Percentiles rank a stretch among this genome's conserved stretches.
Conservation (phyloP, 192 early-diverging fungal genomes). For the Coemansia sp. region DNA sequence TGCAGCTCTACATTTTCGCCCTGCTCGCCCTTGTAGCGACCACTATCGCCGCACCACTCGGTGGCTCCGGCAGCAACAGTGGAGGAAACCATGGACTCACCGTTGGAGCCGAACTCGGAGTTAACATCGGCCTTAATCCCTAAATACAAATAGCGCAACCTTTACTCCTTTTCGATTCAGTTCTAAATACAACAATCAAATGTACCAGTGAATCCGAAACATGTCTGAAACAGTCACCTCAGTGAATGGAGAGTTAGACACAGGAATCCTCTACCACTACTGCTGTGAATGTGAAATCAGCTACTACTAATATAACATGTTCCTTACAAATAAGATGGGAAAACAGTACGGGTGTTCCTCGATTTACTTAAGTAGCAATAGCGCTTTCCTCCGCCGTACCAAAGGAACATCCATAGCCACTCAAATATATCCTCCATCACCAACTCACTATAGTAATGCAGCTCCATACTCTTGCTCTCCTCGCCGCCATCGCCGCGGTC, state of each 20-base stretch:
- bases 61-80: neutral
- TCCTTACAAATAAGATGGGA: neutral
- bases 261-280: neutral
- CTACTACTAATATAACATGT: neutral
- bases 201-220: too few relatives aligned
- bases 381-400: neutral
- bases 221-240: too few relatives aligned
- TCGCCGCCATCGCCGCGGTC: neutral
- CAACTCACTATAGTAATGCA: neutral
- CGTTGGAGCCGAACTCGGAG: neutral
- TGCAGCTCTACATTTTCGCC: neutral
- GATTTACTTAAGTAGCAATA: neutral
- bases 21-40: neutral
- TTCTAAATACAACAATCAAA: too few relatives aligned
- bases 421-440: neutral
- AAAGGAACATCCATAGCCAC: neutral
- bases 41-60: neutral
- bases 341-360: neutral
- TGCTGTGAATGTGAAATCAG: neutral
- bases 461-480: neutral
- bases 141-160: neutral
- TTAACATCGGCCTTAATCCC: neutral
- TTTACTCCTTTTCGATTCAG: too few relatives aligned
- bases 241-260: too few relatives aligned
- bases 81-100: neutral